A percentile compares a stretch with the other conserved stretches of the same genome.
phyloP scores from a whole-genome alignment of 441 rosid genomes.

The Omphalea diandra region DNA sequence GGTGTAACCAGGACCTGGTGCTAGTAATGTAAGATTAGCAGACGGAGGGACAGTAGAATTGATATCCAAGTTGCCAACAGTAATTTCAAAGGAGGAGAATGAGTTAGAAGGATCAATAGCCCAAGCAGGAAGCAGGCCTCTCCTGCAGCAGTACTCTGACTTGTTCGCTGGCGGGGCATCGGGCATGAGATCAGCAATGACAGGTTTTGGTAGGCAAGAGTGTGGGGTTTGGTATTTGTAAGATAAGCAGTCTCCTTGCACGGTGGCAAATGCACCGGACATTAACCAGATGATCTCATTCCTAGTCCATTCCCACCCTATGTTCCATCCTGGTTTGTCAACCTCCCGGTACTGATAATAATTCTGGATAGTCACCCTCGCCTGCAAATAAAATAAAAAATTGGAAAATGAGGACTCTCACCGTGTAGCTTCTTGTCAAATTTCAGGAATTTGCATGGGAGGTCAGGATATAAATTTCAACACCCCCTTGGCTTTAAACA shows the following conservation, averaged over 20 bases:
- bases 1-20: slow-evolving; percentile 57
- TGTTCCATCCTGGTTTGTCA: slow-evolving; percentile 52
- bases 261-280: slow-evolving; percentile 53
- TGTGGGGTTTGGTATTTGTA: slow-evolving; percentile 39
- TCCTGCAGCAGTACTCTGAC: slow-evolving; percentile 44
- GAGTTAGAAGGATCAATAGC: slow-evolving; percentile 49
- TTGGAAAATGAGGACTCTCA: no score
- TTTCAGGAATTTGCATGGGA: no score
- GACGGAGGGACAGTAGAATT: slow-evolving; percentile 34
- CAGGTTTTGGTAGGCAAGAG: slow-evolving; percentile 44
- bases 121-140: slow-evolving; percentile 52
- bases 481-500: no score
- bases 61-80: slow-evolving; percentile 38
- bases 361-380: slow-evolving; percentile 52
- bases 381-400: no score
- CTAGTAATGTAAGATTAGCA: slow-evolving; percentile 42
- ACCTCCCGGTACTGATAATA: slow-evolving; percentile 46
- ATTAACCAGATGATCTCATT: slow-evolving; percentile 48
- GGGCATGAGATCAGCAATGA: slow-evolving; percentile 39
- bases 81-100: slow-evolving; percentile 49
- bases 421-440: no score
- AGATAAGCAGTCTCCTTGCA: slow-evolving; percentile 45
- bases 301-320: slow-evolving; percentile 57
- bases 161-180: slow-evolving; percentile 31
- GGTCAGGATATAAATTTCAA: no score